A percentile compares a stretch with the other conserved stretches of the same genome.
These are phyloP conservation scores for Apiosordaria backusii DNA, from an alignment of 495 filamentous ascomycete genomes.

Conservation along the genomic window DNA sequence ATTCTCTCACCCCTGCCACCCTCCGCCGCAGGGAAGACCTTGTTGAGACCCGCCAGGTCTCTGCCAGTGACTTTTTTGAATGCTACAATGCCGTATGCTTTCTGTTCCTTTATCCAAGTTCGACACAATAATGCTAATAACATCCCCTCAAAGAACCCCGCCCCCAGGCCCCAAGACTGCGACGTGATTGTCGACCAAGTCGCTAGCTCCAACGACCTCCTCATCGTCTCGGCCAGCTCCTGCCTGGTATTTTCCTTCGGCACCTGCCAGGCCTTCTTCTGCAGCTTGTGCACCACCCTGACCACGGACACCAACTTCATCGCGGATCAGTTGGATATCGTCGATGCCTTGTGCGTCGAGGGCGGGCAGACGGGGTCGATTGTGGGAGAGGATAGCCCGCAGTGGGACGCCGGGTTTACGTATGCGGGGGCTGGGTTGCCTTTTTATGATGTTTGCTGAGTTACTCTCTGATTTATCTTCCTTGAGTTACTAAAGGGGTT, in stretches of 20 bases:
- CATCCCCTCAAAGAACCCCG: conserved; percentile 25
- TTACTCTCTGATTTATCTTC: not conserved
- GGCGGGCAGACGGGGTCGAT: conserved; percentile 39
- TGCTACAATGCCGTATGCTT: conserved; percentile 36
- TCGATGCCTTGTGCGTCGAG: conserved; percentile 37
- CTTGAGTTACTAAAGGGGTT: not conserved
- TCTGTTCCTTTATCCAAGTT: not conserved
- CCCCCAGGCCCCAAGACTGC: conserved; percentile 34
- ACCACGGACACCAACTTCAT: conserved; percentile 39
- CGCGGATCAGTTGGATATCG: conserved; percentile 36
- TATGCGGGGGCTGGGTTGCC: conserved; percentile 32
- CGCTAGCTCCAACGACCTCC: conserved; percentile 27
- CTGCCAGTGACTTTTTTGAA: conserved; percentile 37
- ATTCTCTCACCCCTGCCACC: conserved; percentile 15
- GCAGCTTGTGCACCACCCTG: conserved; percentile 37
- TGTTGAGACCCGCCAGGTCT: conserved; percentile 18
- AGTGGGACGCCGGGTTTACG: conserved; percentile 43
- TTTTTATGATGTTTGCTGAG: conserved; percentile 39
- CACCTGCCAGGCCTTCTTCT: conserved; percentile 45
- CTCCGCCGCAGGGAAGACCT: conserved; percentile 15
- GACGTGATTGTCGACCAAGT: conserved; percentile 34
- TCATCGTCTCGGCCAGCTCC: conserved; percentile 36
- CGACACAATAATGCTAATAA: not conserved
- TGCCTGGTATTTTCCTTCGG: conserved; percentile 37
- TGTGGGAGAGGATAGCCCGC: conserved; percentile 34